Base-by-base conservation (phyloP, 352 stramenopile species). In the Pythium plurisporium region DNA sequence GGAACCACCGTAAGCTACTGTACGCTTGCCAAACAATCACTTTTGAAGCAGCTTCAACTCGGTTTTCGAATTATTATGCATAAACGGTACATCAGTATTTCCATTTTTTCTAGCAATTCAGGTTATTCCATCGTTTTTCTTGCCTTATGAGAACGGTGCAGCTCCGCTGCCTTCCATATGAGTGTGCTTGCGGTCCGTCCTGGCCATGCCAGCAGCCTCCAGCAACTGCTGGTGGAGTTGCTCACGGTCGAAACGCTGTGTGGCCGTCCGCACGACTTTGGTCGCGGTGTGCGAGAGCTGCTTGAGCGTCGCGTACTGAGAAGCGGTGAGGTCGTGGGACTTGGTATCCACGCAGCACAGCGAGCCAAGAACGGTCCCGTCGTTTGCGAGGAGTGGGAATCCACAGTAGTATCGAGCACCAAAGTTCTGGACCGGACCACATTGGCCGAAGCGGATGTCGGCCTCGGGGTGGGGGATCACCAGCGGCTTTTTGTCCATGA, bases 321-420 rank as follows among this genome's bases (percentile, higher is more conserved):
- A 76, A 29, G 65, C 66, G 12, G 70, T 83, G 36, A 91, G 66
- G 38, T 73, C 54, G 38, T 69, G 68, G 41, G 72, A 71, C 49
- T 83, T 59, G 26, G 55, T 61, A 52, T 84, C 74, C 8, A 83
- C 63, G 53, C 76, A 89, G 55, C 78, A 88, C 17, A 91, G 53
- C 15, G 70, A 76, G 5, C 78, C 80, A 36, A 90, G 75, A 42
- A 85, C 64, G 1, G 72, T 80, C 30, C 67, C 62, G 53, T 83
- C 67, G 3, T 63, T 36, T 1, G 71, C 70, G 45, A 38, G 70
- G 10, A 91, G 46, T 14, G 82, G 82, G 27, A 89, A 89, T 1
- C 82, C 82, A 51, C 77, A 89, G 71, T 91, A 89, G 60, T 81
- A 91, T 52, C 73, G 74, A 12, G 73, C 64, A 7, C 64, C 62